Evolutionary conservation across 805 yeast species (phyloP).

Genomic region (Yarrowia deformans): DNA sequence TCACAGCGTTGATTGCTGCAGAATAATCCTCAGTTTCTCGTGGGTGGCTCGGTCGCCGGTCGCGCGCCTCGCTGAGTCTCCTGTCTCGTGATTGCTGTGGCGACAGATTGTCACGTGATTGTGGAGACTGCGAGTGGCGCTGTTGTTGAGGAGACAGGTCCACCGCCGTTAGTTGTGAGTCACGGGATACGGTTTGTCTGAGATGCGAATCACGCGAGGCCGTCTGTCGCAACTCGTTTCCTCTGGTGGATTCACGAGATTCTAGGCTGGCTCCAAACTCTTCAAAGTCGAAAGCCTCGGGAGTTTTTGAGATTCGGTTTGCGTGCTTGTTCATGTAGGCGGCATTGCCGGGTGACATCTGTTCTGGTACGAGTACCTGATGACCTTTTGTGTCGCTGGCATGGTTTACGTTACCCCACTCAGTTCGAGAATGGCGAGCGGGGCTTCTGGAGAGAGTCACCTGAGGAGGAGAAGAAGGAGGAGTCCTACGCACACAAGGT

Average conservation of each 20-base stretch:
- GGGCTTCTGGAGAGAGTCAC: conserved; percentile 15
- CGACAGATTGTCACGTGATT: neutral
- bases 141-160: conserved; percentile 12
- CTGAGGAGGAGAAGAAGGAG: conserved; percentile 13
- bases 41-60: neutral
- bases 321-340: conserved; percentile 22
- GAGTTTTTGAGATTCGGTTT: conserved; percentile 15
- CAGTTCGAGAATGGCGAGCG: neutral
- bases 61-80: neutral
- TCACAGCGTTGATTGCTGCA: conserved; percentile 1
- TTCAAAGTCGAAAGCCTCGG: conserved; percentile 21
- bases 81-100: neutral
- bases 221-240: neutral
- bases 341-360: conserved; percentile 23
- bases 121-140: neutral
- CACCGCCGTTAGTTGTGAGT: conserved; percentile 17
- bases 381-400: neutral
- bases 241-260: conserved; percentile 12
- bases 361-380: neutral
- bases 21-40: conserved; percentile 1
- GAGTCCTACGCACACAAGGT: neutral
- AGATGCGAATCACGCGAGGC: neutral
- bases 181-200: neutral
- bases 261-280: conserved; percentile 17
- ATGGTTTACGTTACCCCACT: neutral